A percentile compares a stretch with the other conserved stretches of the same genome.
Conservation (phyloP, 768 basidiomycete species). For the Epithele typhae region DNA sequence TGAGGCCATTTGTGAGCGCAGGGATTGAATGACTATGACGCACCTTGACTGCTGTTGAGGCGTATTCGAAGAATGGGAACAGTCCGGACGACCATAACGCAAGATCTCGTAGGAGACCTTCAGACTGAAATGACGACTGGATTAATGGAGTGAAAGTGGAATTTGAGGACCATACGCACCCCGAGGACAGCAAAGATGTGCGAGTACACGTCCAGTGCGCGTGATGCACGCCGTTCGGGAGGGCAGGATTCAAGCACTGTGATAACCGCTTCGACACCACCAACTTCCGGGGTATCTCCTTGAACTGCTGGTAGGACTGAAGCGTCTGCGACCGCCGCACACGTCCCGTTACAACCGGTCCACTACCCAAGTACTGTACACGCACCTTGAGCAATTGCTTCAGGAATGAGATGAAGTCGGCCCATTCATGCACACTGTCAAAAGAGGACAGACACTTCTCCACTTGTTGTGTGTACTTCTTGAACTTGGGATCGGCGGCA, state of each 20-base stretch:
- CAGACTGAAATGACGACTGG: slow-evolving; percentile 46
- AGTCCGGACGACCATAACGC: slow-evolving; percentile 93
- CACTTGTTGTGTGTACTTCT: slow-evolving; percentile 89
- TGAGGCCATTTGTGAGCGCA: not conserved
- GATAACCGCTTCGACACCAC: slow-evolving; percentile 92
- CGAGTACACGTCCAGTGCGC: slow-evolving; percentile 91
- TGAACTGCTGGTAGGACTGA: slow-evolving; percentile 90
- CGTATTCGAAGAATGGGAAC: slow-evolving; percentile 98
- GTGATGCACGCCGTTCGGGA: slow-evolving; percentile 97
- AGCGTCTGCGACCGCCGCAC: slow-evolving; percentile 57
- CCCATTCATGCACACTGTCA: slow-evolving; percentile 97
- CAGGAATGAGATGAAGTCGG: slow-evolving; percentile 96
- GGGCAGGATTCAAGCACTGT: slow-evolving; percentile 96
- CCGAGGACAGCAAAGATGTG: slow-evolving; percentile 91
- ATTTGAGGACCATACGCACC: slow-evolving; percentile 54
- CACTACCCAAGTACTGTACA: not conserved
- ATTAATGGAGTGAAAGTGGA: no score
- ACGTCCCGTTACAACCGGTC: not conserved
- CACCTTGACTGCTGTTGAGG: slow-evolving; percentile 97
- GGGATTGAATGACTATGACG: slow-evolving; percentile 3
- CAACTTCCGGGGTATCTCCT: slow-evolving; percentile 93
- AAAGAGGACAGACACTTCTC: slow-evolving; percentile 92
- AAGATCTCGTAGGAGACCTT: slow-evolving; percentile 83
- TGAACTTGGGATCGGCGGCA: slow-evolving; percentile 86
- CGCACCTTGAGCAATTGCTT: slow-evolving; percentile 87